phyloP scores from a whole-genome alignment of 2,329 filamentous ascomycete genomes.

The Penicillium occitanis region DNA sequence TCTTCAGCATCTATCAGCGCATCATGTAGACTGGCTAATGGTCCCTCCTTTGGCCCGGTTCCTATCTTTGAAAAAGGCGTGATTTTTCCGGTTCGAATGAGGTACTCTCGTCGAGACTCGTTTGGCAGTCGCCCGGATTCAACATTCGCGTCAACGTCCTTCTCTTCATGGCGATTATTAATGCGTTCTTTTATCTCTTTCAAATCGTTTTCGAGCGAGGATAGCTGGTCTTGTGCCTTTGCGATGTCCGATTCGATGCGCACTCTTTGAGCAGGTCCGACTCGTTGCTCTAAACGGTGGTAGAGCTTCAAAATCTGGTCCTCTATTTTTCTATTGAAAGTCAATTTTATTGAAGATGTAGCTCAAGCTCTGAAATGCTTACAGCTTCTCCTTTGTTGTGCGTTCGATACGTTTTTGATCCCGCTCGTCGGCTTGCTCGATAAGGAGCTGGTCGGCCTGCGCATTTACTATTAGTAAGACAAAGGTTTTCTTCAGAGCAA shows the following conservation, averaged over 20 bases:
- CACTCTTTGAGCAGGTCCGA: slow-evolving; percentile 51
- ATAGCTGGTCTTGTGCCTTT: slow-evolving; percentile 64
- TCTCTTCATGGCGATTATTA: slow-evolving; percentile 65
- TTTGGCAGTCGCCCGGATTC: slow-evolving; percentile 63
- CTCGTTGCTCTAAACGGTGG: slow-evolving; percentile 57
- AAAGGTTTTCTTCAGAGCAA: neutral
- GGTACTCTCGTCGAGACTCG: slow-evolving; percentile 81
- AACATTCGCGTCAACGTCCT: slow-evolving; percentile 46
- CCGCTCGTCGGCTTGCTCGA: slow-evolving; percentile 62
- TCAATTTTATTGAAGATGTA: neutral
- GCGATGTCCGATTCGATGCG: slow-evolving; percentile 59
- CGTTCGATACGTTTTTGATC: slow-evolving; percentile 64
- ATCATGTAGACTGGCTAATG: slow-evolving; percentile 70
- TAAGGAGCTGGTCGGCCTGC: slow-evolving; percentile 59
- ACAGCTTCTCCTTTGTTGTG: slow-evolving; percentile 51
- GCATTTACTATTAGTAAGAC: slow-evolving; percentile 15
- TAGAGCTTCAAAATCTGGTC: slow-evolving; percentile 62
- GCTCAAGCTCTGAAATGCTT: slow-evolving; percentile 21
- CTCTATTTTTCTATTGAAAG: slow-evolving; percentile 55
- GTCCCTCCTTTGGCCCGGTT: slow-evolving; percentile 56
- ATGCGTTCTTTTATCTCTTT: slow-evolving; percentile 79
- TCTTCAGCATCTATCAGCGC: slow-evolving; percentile 81
- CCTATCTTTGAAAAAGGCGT: slow-evolving; percentile 87
- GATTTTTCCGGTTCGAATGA: slow-evolving; percentile 95
- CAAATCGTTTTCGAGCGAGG: slow-evolving; percentile 68